Evolutionary conservation across 257 asterid species (phyloP), one percentile per base, ranked within the genome.

Genomic region (Solanum megistacrolobum): DNA sequence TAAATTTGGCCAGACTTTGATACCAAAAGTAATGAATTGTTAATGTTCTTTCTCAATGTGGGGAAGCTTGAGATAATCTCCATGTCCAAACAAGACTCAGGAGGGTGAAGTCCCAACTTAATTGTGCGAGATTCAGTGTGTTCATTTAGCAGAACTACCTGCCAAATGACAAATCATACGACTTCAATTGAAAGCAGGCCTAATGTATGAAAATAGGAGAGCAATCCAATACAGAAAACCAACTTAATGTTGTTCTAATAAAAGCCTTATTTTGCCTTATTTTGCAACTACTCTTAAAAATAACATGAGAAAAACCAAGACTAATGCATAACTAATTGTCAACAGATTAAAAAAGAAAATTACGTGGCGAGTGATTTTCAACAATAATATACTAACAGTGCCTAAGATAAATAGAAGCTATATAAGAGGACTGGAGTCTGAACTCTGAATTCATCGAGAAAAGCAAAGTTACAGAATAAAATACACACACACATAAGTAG

Each of bases 81-180:
- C 94, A 97, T 62, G 91, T 97, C 98, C 35, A 91, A 86, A 73
- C 93, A 85, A 12, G 95, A 76, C 90, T 97, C 98, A 0, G 92
- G 91, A 13, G 90, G 93, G 88, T 93, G 94, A 79, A 97, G 96
- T 69, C 96, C 96, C 76, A 96, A 48, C 90, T 96, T 97, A 55
- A 95, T 88, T n/a, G 96, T 94, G 81, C 98, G 98, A 86, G 96
- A 87, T 91, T 96, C 99, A 23, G 95, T 93, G 68, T 91, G 89
- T 82, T 96, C 99, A 83, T 94, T 97, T 87, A 96, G 89, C 83
- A 96, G 90, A 91, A 96, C 96, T 10, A 96, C 99, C 99, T 96
- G 98, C 84, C 87, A 93, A 88, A 89, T 89, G 31, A 89, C 48
- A 20, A 58, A 41, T 43, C 87, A 58, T 35, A 60, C 31, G 68